Conservation (phyloP, 768 basidiomycete species). For the Naganishia vaughanmartiniae region DNA sequence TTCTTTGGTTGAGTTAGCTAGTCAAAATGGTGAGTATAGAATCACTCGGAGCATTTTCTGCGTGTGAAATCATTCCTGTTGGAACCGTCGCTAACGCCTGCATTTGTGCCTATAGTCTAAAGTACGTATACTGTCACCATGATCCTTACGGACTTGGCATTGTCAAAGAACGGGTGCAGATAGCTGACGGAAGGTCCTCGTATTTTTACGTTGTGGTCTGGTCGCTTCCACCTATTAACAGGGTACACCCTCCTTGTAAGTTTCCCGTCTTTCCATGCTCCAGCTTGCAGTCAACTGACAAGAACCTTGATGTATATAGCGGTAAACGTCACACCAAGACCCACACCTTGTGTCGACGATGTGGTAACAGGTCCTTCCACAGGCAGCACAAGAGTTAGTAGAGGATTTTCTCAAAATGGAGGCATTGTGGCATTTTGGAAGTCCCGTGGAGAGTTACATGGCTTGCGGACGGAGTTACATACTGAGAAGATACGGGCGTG, state of each 20-base stretch:
- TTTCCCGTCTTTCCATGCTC: conserved; percentile 9
- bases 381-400: conserved; percentile 92
- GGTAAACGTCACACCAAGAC: conserved; percentile 97
- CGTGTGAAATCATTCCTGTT: not conserved
- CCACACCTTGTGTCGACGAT: conserved; percentile 95
- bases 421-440: not conserved
- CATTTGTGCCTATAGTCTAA: conserved; percentile 5
- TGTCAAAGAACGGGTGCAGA: conserved; percentile 15
- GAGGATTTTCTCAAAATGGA: not conserved
- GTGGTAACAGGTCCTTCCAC: conserved; percentile 93
- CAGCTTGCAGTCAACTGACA: conserved; percentile 25
- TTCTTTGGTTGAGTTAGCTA: conserved; percentile 16
- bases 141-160: conserved; percentile 22
- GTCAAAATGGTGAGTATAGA: conserved; percentile 18
- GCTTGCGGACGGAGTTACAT: not conserved
- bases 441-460: not conserved
- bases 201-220: conserved; percentile 43
- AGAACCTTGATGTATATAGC: conserved; percentile 34
- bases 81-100: not conserved
- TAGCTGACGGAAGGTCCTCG: conserved; percentile 76
- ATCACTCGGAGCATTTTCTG: not conserved
- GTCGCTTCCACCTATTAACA: conserved; percentile 45
- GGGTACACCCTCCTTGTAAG: conserved; percentile 92
- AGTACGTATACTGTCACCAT: conserved; percentile 23
- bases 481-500: not conserved